Base-by-base conservation (phyloP, 1,284 basidiomycete species). In the Puccinia horiana region DNA sequence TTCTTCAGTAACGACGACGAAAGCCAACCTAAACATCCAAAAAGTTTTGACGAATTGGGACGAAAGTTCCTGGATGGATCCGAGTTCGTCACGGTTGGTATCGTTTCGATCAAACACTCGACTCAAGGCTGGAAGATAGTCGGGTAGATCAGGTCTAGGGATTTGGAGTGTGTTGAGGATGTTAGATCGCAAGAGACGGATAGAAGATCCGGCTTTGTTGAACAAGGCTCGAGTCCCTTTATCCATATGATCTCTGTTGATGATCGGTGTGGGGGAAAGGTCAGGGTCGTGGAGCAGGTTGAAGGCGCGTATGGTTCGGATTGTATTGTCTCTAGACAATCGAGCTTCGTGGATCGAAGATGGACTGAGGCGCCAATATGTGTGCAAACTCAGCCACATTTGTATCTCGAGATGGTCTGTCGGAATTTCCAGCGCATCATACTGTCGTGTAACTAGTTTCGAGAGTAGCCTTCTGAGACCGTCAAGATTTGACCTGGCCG, bases 261-360 rank as follows among this genome's bases (percentile, higher is more conserved):
- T 26, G 32, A 72, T 29, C 23, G 69, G 44, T 18, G 37, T 47
- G 18, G 49, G 32, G 1, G 69, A 42, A 8, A 75, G 49, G 52
- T 75, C 72, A 3, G 72, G 72, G 20, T 75, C 54, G n/a, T 75
- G 72, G 26, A 75, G n/a, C n/a, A 26, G 72, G 32, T 58, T 75
- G 52, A 52, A 75, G 1, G 72, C 72, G 37, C 54, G 44, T 6
- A 56, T 2, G 6, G 44, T n/a, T 29, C 14, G 5, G 4, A 20
- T 26, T 2, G 42, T 26, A 49, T 42, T 23, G 40, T 65, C 63
- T 65, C 69, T 70, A 2, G 4, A 40, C 69, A 40, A 23, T 14
- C 42, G 42, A 44, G 42, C 42, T 49, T 49, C 69, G 23, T 52
- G 32, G 11, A 23, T 35, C 26, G 49, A 56, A 37, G 26, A 20